Evolutionary conservation across 371 early-diverging fungal genomes (phyloP).

Genomic region (Circinella minor): DNA sequence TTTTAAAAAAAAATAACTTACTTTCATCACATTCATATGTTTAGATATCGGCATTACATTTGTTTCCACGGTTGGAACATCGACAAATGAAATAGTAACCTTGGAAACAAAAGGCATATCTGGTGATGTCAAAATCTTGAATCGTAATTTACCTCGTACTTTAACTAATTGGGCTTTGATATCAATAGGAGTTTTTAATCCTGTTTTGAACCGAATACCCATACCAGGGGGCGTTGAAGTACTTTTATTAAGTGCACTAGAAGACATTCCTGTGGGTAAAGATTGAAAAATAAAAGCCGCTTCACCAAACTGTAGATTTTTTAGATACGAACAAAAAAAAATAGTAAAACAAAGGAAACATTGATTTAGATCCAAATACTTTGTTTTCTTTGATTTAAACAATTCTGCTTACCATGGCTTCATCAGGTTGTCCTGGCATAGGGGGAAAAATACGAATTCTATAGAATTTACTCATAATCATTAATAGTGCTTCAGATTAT

Average conservation of each 20-base stretch:
- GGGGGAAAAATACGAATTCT: constrained; percentile 32
- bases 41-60: constrained; percentile 42
- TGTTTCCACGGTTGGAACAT: constrained; percentile 34
- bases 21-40: constrained; percentile 40
- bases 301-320: constrained; percentile 31
- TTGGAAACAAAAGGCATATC: constrained; percentile 40
- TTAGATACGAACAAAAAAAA: too few species aligned
- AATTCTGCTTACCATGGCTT: constrained; percentile 20
- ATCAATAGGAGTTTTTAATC: constrained; percentile 35
- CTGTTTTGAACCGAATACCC: constrained; percentile 40
- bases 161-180: constrained; percentile 36
- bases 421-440: constrained; percentile 26
- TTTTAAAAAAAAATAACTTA: constrained; percentile 1
- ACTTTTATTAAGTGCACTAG: neutral
- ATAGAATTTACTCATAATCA: neutral
- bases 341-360: too few species aligned
- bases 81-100: constrained; percentile 38
- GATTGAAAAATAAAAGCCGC: constrained; percentile 32
- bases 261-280: constrained; percentile 15
- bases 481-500: neutral
- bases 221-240: constrained; percentile 33
- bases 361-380: too few species aligned
- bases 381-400: too few species aligned
- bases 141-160: constrained; percentile 33
- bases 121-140: constrained; percentile 36